phyloP scores from a whole-genome alignment of 140 eudicot genomes.

The Erigeron philadelphicus region DNA sequence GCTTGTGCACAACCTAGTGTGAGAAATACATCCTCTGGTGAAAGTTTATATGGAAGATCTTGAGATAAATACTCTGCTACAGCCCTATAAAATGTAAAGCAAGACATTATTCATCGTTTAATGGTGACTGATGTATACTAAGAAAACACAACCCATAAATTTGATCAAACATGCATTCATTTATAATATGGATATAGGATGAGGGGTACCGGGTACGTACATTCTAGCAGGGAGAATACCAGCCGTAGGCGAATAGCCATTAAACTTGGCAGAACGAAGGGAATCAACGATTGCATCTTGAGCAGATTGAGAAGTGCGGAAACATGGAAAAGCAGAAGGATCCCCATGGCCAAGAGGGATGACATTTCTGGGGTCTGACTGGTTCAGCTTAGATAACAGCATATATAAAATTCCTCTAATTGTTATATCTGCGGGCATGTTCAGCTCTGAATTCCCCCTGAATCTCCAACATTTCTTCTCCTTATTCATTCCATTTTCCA shows the following conservation, averaged over 20 bases:
- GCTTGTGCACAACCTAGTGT: conserved; percentile 72
- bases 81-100: conserved; percentile 35
- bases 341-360: conserved; percentile 78
- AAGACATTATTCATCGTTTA: background rate
- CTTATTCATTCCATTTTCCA: too few relatives aligned
- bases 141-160: background rate
- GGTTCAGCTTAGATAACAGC: conserved; percentile 34
- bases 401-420: conserved; percentile 39
- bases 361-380: conserved; percentile 31
- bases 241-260: conserved; percentile 48
- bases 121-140: background rate
- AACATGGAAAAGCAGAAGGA: conserved; percentile 63
- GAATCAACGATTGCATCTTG: conserved; percentile 55
- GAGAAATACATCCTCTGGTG: conserved; percentile 63
- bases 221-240: conserved; percentile 64
- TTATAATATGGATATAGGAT: background rate
- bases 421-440: conserved; percentile 30
- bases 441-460: conserved; percentile 29
- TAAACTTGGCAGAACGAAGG: conserved; percentile 57
- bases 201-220: conserved; percentile 19
- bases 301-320: conserved; percentile 49
- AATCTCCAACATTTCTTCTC: conserved; percentile 39
- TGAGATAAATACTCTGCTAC: conserved; percentile 67
- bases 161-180: background rate
- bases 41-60: conserved; percentile 66